Evolutionary conservation across 2,329 filamentous ascomycete genomes (phyloP), one percentile per base, ranked within the genome.

Genomic region (Aspergillus alliaceus): DNA sequence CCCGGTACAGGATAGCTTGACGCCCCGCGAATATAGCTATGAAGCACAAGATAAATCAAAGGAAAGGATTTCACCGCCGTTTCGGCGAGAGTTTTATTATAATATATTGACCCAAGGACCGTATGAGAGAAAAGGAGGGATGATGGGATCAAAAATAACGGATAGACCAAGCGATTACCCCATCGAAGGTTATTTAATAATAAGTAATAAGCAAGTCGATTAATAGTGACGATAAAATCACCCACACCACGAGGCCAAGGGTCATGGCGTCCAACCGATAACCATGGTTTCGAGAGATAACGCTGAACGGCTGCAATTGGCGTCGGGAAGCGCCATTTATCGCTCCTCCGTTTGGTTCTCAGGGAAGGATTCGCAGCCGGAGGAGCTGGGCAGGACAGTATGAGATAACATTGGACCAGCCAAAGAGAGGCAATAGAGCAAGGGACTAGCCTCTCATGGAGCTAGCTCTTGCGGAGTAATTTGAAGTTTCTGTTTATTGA

Each of bases 341-440:
- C 44, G 44, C 27, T 5, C 4, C 11, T 31, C 27, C 29, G 29
- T 32, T 48, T 48, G 44, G 27, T 32, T 22, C 29, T 20, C 9
- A 15, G 44, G 29, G 44, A 20, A 48, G 44, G 40, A 31, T 24
- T 48, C 9, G 18, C 29, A 25, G 52, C 42, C 22, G 29, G 42
- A 31, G 25, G 49, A 42, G 49, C 44, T 47, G 32, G 49, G 48
- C 25, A 54, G 37, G 34, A 12, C 31, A 54, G 37, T 14, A 56
- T 34, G 54, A 54, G 49, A 20, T 34, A 46, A 27, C 6, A 51
- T 54, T 53, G 53, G 52, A 55, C 59, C 59, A 62, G 57, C 59
- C 57, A 54, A 58, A 56, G 47, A 29, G 51, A 29, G 24, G 37
- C 54, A 58, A 62, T 62, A 60, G 56, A 57, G 32, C n/a, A 11